Base-by-base conservation (phyloP, 31 red algal genomes). In the Bonnemaisonia californica region DNA sequence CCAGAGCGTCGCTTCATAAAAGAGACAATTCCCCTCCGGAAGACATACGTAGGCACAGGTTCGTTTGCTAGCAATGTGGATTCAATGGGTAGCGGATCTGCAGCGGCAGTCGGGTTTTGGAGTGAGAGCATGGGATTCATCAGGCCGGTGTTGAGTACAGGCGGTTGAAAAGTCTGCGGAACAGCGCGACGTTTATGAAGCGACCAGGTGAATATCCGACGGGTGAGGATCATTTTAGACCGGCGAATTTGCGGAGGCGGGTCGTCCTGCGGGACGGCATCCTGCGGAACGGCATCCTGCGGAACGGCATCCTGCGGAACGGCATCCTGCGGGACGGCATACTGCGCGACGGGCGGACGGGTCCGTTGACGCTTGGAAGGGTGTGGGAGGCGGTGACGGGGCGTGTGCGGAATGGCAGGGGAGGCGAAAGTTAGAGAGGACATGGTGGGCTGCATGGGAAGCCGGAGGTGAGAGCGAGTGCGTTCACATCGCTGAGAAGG, bases 211-310 rank as follows among this genome's bases (percentile, higher is more conserved):
- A 54, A 55, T 31, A 76, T 45, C 4, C 72, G 72, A 19, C 78
- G 78, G 4, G 78, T 81, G 63, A 81, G 78, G 22, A 81, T 56
- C 24, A 81, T 27, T 62, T 81, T 81, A 21, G 78, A 81, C 37
- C 78, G 78, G 16, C 78, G 74, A 18, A 47, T 39, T 47, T 5
- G 2, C n/a, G 45, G 70, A 39, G 42, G 34, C 34, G 65, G n/a
- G 24, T 39, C 18, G 69, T 24, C 18, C 2, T 36, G 2, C 24
- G 40, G 38, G 32, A 26, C 4, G 21, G 69, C 38, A 2, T 26
- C 37, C 38, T 19, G 38, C 7, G 9, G 11, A 8, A 22, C 59
- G n/a, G n/a, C n/a, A n/a, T n/a, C n/a, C n/a, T n/a, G n/a, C 59
- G 59, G 5, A 23, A 22, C 59, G 7, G 29, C n/a, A 32, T 63